Percentiles rank a stretch among this genome's conserved stretches.
Conservation (phyloP, 2,329 filamentous ascomycete genomes). For the Boeremia exigua region DNA sequence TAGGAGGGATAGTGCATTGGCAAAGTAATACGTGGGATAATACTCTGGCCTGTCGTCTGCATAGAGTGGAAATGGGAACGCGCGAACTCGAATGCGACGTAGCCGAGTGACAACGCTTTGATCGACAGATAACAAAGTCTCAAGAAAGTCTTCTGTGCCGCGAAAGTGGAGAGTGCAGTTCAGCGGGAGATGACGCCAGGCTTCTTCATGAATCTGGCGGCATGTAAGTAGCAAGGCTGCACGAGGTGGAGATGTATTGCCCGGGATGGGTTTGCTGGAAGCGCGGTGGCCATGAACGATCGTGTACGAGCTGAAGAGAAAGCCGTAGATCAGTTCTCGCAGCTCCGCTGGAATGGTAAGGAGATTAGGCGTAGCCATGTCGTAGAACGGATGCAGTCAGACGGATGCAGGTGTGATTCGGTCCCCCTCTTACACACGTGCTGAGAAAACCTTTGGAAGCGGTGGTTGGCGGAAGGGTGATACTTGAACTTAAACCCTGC, state of each 20-base stretch:
- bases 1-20: slow-evolving; percentile 39
- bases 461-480: not conserved
- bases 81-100: slow-evolving; percentile 39
- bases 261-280: slow-evolving; percentile 5
- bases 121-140: slow-evolving; percentile 38
- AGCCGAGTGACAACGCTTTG: slow-evolving; percentile 41
- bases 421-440: not conserved
- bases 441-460: not conserved
- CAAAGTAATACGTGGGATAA: slow-evolving; percentile 43
- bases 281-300: slow-evolving; percentile 38
- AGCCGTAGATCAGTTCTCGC: slow-evolving; percentile 43
- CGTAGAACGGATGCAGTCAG: not conserved
- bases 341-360: slow-evolving; percentile 42
- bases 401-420: slow-evolving; percentile 1
- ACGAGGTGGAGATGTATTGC: slow-evolving; percentile 26
- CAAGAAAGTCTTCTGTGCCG: slow-evolving; percentile 42
- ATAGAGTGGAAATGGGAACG: slow-evolving; percentile 45
- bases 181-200: slow-evolving; percentile 41
- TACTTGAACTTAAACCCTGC: not conserved
- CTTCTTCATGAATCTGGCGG: slow-evolving; percentile 38
- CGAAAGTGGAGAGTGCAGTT: slow-evolving; percentile 42
- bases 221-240: slow-evolving; percentile 41
- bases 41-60: slow-evolving; percentile 29
- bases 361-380: slow-evolving; percentile 30
- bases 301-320: slow-evolving; percentile 40